Base-by-base conservation (phyloP, 192 early-diverging fungal genomes). In the Nowakowskiella sp. region DNA sequence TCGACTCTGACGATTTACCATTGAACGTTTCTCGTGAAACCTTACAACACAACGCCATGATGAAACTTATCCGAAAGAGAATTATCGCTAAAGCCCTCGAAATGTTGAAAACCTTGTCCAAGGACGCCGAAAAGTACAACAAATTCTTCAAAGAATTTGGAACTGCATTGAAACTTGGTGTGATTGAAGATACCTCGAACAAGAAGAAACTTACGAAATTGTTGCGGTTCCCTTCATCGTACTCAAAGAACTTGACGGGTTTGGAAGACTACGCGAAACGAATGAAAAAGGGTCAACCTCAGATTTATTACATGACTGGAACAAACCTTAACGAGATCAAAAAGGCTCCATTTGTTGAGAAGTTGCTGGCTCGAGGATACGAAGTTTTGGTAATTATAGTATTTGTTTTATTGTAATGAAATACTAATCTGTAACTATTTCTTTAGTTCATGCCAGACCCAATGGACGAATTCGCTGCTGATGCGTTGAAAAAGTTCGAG, bases 1-100 rank as follows among this genome's bases (percentile, higher is more conserved):
- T 99, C 8, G 96, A 99, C 72, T 85, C 89, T 1, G 93, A 97
- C 64, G 94, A 99, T 60, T 68, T 97, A 50, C 94, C 96, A n/a
- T 72, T 99, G 43, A 97, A 97, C 54, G 91, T 99, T 13, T 97
- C 94, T 4, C 85, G 96, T 50, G 96, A 99, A 72, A 94, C 92
- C 5, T 72, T 99, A 42, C 96, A 99, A 71, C 83, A 92, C 49
- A 81, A 87, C 60, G 78, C 77, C 23, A 63, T 81, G 22, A 80
- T 97, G 46, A 82, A 82, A 65, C 62, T 80, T 19, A 92, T 99
- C 49, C 77, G 80, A 51, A 92, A 90, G 62, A 89, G 85, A 61
- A 50, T 99, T n/a, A 71, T 94, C 42, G 84, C 82, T 58, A 97
- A 77, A 89, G 70, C 88, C 43, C 70, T 99, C 48, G 91, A 97